Evolutionary conservation across 306 rosid species (phyloP).

Genomic region (Cyclanthera cordifolia): DNA sequence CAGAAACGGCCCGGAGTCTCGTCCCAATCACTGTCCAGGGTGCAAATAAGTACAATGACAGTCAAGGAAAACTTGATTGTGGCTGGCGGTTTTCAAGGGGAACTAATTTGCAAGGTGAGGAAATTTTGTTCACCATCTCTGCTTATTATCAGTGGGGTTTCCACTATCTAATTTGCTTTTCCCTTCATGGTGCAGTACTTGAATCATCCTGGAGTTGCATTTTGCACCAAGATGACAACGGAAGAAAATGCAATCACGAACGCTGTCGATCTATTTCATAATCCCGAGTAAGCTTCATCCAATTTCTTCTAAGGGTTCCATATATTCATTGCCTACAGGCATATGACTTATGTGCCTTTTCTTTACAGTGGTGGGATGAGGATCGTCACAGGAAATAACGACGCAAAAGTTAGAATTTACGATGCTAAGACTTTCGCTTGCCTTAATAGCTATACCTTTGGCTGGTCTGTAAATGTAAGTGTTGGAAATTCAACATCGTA

Average conservation of each 20-base stretch:
- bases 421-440: constrained; percentile 53
- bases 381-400: constrained; percentile 74
- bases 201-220: constrained; percentile 57
- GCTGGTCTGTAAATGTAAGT: constrained; percentile 96
- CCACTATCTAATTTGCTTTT: constrained; percentile 5
- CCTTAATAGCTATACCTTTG: constrained; percentile 49
- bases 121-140: neutral
- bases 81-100: constrained; percentile 93
- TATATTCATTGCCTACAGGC: neutral
- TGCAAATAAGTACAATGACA: constrained; percentile 90
- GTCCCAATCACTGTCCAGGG: constrained; percentile 57
- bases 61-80: constrained; percentile 70
- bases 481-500: constrained; percentile 10
- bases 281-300: constrained; percentile 34
- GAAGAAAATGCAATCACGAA: constrained; percentile 85
- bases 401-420: constrained; percentile 63
- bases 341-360: neutral
- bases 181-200: constrained; percentile 38
- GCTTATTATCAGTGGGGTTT: neutral
- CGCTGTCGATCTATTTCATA: constrained; percentile 62
- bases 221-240: constrained; percentile 63
- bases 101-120: constrained; percentile 87
- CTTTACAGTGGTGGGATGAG: constrained; percentile 61
- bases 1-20: constrained; percentile 48
- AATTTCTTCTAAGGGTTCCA: neutral